Percentiles rank a stretch among this genome's conserved stretches.
phyloP scores from a whole-genome alignment of 2,329 filamentous ascomycete species.

The Sclerotinia minor region DNA sequence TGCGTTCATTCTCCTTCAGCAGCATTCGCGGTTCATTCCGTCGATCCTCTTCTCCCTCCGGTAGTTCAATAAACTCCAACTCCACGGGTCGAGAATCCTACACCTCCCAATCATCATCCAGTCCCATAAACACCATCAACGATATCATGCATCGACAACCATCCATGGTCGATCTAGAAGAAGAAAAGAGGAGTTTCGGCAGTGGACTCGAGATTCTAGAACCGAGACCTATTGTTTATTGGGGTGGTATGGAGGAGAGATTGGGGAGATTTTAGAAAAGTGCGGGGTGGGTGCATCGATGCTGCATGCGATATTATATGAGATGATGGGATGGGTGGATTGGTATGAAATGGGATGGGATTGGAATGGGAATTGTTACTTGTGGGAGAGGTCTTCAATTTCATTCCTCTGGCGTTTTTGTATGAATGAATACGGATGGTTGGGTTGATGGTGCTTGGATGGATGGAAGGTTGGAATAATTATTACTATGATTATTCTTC shows the following conservation, averaged over 20 bases:
- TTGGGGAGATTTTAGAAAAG: conserved; percentile 3
- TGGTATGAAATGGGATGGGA: not conserved
- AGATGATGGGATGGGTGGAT: no score
- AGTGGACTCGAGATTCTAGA: conserved; percentile 59
- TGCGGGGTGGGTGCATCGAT: not conserved
- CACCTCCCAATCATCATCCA: conserved; percentile 46
- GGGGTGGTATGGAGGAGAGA: conserved; percentile 57
- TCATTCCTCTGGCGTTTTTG: conserved; percentile 5
- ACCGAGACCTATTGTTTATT: conserved; percentile 62
- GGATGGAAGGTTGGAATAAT: not conserved
- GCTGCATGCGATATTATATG: not conserved
- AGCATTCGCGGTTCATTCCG: conserved; percentile 56
- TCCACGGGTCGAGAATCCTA: conserved; percentile 43
- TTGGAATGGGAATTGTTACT: conserved; percentile 12
- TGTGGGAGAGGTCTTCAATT: conserved; percentile 25
- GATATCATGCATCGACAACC: conserved; percentile 59
- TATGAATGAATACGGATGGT: conserved; percentile 8
- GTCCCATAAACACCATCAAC: conserved; percentile 54
- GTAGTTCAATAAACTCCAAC: conserved; percentile 36
- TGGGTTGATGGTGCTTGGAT: not conserved
- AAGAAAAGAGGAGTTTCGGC: conserved; percentile 55
- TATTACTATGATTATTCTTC: no score
- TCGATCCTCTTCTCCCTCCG: conserved; percentile 47
- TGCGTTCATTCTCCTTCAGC: conserved; percentile 48
- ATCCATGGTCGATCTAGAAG: conserved; percentile 57